These are phyloP conservation scores for Cercospora beticola DNA, from an alignment of 2,329 filamentous ascomycete genomes.

Conservation along the genomic window DNA sequence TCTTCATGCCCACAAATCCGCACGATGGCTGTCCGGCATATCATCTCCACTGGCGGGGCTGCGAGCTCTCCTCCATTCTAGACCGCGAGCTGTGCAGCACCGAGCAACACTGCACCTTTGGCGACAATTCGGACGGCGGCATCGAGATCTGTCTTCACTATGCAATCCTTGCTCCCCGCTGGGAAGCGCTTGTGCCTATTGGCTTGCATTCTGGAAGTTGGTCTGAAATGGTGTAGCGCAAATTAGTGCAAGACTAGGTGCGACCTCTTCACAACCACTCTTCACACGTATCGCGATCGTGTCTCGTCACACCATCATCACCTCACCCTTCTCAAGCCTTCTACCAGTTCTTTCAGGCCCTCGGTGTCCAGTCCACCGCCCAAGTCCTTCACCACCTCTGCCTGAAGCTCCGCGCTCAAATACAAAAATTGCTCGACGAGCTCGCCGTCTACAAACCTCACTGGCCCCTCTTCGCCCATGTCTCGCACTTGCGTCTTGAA, in stretches of 20 bases:
- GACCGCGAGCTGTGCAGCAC: not conserved
- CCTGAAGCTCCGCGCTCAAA: conserved; percentile 59
- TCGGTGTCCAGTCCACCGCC: conserved; percentile 51
- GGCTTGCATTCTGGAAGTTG: not conserved
- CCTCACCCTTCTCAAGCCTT: conserved; percentile 52
- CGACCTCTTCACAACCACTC: not conserved
- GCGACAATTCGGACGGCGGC: not conserved
- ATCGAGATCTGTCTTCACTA: not conserved
- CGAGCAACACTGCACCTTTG: not conserved
- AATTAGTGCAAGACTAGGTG: not conserved
- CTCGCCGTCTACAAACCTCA: conserved; percentile 88
- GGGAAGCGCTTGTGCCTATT: not conserved
- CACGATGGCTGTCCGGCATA: not conserved
- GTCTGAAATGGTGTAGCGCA: not conserved
- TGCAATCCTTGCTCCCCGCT: not conserved
- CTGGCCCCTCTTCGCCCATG: conserved; percentile 65
- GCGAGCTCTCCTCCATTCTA: not conserved
- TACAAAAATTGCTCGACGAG: conserved; percentile 83
- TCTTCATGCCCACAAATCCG: not conserved
- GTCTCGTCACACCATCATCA: not conserved
- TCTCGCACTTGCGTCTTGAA: conserved; percentile 72
- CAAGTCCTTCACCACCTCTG: conserved; percentile 53
- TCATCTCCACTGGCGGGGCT: not conserved
- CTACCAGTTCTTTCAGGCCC: conserved; percentile 60
- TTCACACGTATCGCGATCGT: not conserved